Evolutionary conservation across 331 rosid genomes (phyloP).

Genomic region (Phaseolus coccineus): DNA sequence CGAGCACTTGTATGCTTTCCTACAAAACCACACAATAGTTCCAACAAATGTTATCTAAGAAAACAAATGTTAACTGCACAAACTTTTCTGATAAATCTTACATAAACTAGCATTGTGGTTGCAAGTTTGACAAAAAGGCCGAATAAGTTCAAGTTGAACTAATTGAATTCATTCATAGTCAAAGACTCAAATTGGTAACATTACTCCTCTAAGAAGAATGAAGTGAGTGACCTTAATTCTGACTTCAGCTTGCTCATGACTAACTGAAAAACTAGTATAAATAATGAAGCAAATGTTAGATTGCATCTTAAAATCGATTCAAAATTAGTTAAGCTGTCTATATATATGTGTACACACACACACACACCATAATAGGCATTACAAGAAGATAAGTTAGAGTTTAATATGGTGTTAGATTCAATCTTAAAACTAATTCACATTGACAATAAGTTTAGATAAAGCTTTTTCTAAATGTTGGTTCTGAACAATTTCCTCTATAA

Average conservation of each 20-base stretch:
- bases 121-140: neutral
- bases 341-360: neutral
- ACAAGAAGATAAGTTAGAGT: neutral
- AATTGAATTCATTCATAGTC: neutral
- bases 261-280: neutral
- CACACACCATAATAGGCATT: neutral
- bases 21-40: constrained; percentile 42
- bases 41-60: constrained; percentile 18
- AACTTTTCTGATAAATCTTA: neutral
- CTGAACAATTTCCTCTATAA: no score
- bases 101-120: constrained; percentile 9
- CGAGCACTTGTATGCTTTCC: constrained; percentile 80
- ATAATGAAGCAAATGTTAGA: neutral
- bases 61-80: constrained; percentile 4
- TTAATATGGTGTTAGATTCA: neutral
- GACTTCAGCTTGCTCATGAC: constrained; percentile 1
- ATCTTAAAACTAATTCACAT: neutral
- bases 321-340: neutral
- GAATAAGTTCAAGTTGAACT: neutral
- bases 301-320: neutral
- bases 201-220: neutral
- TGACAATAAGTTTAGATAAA: no score
- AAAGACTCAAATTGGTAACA: neutral
- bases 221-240: neutral
- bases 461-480: no score